Evolutionary conservation across 306 rosid genomes (phyloP).

Genomic region (Vigna radiata): DNA sequence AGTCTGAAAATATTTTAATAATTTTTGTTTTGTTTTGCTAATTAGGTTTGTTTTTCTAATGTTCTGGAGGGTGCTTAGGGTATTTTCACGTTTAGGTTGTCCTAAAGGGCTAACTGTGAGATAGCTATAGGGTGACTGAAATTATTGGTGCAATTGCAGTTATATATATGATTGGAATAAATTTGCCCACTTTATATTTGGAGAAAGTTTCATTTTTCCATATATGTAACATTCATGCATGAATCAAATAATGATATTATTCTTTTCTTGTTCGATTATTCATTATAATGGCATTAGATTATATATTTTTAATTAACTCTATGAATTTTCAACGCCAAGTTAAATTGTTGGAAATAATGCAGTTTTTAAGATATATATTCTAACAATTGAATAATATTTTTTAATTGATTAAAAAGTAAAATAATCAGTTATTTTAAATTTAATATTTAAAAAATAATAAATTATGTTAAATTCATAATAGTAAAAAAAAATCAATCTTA

Average conservation of each 20-base stretch:
- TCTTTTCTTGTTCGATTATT: too few relatives aligned
- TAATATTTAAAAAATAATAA: too few relatives aligned
- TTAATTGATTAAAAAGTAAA: too few relatives aligned
- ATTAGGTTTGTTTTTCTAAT: not conserved
- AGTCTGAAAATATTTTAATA: not conserved
- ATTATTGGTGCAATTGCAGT: not conserved
- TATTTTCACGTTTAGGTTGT: slow-evolving; percentile 21
- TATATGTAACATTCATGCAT: not conserved
- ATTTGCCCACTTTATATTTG: not conserved
- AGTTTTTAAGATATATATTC: too few relatives aligned
- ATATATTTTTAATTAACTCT: too few relatives aligned
- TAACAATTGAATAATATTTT: too few relatives aligned
- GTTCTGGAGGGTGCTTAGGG: slow-evolving; percentile 10
- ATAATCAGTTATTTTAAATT: too few relatives aligned
- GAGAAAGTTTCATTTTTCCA: not conserved
- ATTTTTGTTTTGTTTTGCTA: not conserved
- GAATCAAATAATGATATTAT: not conserved
- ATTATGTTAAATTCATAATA: too few relatives aligned
- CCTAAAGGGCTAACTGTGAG: slow-evolving; percentile 29
- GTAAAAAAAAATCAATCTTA: too few relatives aligned
- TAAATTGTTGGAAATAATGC: too few relatives aligned
- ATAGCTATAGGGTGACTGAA: slow-evolving; percentile 17
- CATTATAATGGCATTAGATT: too few relatives aligned
- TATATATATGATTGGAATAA: not conserved
- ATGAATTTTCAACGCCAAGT: too few relatives aligned